phyloP scores from a whole-genome alignment of 345 rosid species.

The Populus tremula region DNA sequence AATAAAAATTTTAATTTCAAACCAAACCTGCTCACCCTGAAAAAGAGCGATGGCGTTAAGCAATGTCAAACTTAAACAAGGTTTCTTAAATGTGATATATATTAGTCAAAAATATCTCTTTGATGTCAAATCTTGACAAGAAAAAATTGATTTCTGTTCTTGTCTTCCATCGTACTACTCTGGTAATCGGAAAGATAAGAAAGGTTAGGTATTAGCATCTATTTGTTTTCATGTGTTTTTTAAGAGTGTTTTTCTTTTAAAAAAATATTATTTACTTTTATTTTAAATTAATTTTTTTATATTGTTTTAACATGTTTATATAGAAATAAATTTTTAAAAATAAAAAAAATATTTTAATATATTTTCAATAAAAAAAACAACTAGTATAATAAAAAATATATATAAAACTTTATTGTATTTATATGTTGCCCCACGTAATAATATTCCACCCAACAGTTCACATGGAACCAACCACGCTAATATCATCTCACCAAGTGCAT shows the following conservation, averaged over 20 bases:
- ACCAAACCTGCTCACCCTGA: no score
- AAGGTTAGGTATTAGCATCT: not conserved
- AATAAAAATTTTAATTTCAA: no score
- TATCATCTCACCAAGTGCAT: not conserved
- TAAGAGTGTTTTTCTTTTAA: no score
- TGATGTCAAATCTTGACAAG: not conserved
- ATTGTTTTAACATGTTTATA: no score
- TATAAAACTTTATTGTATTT: no score
- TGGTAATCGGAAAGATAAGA: not conserved
- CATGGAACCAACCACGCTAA: not conserved
- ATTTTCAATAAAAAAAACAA: no score
- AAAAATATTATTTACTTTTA: no score
- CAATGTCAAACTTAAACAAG: not conserved
- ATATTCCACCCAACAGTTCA: not conserved
- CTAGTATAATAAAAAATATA: no score
- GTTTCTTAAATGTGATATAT: not conserved
- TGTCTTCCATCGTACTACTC: not conserved
- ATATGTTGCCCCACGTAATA: not conserved
- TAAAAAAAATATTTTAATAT: no score
- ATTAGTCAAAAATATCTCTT: not conserved
- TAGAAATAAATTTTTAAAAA: no score
- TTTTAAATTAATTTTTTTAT: no score
- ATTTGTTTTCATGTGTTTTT: no score
- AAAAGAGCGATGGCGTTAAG: not conserved
- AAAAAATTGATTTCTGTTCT: not conserved